A percentile compares a stretch with the other conserved stretches of the same genome.
Evolutionary conservation across 2,329 filamentous ascomycete species (phyloP).

Genomic region (Exutisphaerella laricina): DNA sequence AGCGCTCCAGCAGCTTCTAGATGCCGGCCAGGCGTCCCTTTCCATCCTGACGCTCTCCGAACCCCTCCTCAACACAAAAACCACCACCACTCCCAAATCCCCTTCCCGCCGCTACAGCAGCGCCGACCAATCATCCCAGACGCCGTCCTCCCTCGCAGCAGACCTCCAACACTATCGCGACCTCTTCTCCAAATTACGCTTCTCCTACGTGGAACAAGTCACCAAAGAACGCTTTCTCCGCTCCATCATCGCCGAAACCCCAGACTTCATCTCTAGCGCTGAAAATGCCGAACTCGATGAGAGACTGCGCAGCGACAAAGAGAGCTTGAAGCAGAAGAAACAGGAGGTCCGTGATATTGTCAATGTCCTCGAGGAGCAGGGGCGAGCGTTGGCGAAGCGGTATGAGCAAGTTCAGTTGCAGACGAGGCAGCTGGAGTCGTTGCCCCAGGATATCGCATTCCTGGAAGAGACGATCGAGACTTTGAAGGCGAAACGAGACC

Average conservation of each 20-base stretch:
- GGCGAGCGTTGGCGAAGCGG: constrained; percentile 51
- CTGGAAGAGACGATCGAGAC: constrained; percentile 47
- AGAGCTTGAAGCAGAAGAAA: constrained; percentile 72
- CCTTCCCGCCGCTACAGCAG: constrained; percentile 61
- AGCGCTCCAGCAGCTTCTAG: constrained; percentile 43
- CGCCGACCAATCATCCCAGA: constrained; percentile 59
- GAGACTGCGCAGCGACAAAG: constrained; percentile 65
- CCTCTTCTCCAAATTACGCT: constrained; percentile 90
- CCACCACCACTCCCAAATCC: constrained; percentile 22
- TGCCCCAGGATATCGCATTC: constrained; percentile 49
- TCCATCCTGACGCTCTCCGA: constrained; percentile 51
- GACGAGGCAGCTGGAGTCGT: constrained; percentile 45
- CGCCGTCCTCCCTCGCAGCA: constrained; percentile 70
- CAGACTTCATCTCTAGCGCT: constrained; percentile 71
- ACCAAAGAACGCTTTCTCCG: constrained; percentile 98
- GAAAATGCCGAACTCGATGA: constrained; percentile 77
- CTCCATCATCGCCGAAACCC: constrained; percentile 84
- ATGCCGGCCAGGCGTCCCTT: constrained; percentile 50
- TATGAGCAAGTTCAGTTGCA: constrained; percentile 52
- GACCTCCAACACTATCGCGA: constrained; percentile 90
- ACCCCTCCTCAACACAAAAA: constrained; percentile 30
- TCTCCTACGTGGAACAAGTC: constrained; percentile 96
- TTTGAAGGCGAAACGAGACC: constrained; percentile 38
- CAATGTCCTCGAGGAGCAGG: constrained; percentile 61
- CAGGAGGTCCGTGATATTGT: constrained; percentile 70